Evolutionary conservation across 2,329 filamentous ascomycete species (phyloP), one percentile per base, ranked within the genome.

Genomic region (Alternaria sp.): DNA sequence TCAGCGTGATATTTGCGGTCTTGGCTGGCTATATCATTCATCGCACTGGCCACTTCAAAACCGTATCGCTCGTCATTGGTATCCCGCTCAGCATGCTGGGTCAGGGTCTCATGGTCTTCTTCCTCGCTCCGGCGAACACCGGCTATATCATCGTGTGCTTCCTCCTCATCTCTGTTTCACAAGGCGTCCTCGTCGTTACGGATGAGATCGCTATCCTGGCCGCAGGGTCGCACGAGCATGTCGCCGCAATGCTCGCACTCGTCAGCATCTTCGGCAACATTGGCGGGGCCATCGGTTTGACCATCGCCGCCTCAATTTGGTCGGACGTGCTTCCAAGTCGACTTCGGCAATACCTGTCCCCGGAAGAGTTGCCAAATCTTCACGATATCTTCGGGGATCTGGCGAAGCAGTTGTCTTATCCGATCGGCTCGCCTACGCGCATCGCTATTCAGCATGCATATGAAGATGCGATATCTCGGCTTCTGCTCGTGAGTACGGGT

Each of bases 251-350:
- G 7, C 66, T 80, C 13, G 77, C 77, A 5, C 59, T 71, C 6
- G 84, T 88, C 3, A 83, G 90, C 21, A 84, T 91, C n/a, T 86
- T 88, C 28, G 83, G 85, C 61, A 86, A 84, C 62, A 84, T 91
- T 62, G 89, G 79, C 7, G 71, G 74, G n/a, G 76, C 76, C 4
- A 72, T 80, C 15, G 79, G 79, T 4, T 66, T 59, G 40, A 84
- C 88, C 2, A 83, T 91, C 44, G 85, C 89, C 0, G 85, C 84
- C 0, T 87, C 88, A 2, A 87, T 91, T 62, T 91, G 89, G 89
- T 87, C 85, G 8, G 62, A 68, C 44, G 55, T 63, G 1, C 66
- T 73, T 6, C 64, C 65, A 4, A 58, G 65, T 12, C 59, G 57
- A 17, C 61, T 73, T 0, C 28, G 43, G 25, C 26, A 19, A 11